A percentile compares a stretch with the other conserved stretches of the same genome.
Evolutionary conservation across 2,329 filamentous ascomycete genomes (phyloP).

Genomic region (Colletotrichum theobromicola): DNA sequence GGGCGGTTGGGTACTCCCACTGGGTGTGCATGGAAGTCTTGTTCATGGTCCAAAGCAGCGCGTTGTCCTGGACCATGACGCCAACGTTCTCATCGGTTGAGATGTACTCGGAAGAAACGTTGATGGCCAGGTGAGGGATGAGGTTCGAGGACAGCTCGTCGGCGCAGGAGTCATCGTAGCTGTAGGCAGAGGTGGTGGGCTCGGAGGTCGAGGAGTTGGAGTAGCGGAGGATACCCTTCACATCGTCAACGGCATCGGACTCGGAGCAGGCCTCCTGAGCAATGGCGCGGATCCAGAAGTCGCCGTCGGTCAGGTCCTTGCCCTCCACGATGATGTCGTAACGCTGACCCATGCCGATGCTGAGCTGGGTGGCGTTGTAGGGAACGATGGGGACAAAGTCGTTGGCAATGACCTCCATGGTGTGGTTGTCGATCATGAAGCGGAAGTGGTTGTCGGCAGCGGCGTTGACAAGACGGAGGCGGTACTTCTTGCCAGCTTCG

Average conservation of each 20-base stretch:
- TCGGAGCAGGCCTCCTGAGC: neutral
- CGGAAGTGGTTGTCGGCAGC: conserved; percentile 49
- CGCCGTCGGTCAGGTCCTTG: conserved; percentile 29
- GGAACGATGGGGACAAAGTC: conserved; percentile 65
- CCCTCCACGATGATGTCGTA: neutral
- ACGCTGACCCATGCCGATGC: conserved; percentile 51
- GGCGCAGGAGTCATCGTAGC: neutral
- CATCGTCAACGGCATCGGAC: neutral
- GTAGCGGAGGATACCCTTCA: neutral
- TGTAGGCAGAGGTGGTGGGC: neutral
- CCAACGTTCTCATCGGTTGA: neutral
- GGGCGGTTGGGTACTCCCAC: conserved; percentile 34
- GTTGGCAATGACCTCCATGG: conserved; percentile 59
- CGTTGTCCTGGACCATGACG: neutral
- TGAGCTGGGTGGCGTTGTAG: conserved; percentile 55
- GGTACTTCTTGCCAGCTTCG: conserved; percentile 46
- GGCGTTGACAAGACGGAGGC: conserved; percentile 53
- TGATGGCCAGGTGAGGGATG: neutral
- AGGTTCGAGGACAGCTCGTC: neutral
- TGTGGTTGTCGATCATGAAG: conserved; percentile 62
- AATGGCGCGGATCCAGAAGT: conserved; percentile 17
- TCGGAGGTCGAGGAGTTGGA: neutral
- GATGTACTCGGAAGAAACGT: neutral
- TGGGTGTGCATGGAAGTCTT: conserved; percentile 35
- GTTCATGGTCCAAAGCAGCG: conserved; percentile 21